Percentiles rank a stretch among this genome's conserved stretches.
Evolutionary conservation across 2,329 filamentous ascomycete genomes (phyloP).

Genomic region (Aspergillus terreus): DNA sequence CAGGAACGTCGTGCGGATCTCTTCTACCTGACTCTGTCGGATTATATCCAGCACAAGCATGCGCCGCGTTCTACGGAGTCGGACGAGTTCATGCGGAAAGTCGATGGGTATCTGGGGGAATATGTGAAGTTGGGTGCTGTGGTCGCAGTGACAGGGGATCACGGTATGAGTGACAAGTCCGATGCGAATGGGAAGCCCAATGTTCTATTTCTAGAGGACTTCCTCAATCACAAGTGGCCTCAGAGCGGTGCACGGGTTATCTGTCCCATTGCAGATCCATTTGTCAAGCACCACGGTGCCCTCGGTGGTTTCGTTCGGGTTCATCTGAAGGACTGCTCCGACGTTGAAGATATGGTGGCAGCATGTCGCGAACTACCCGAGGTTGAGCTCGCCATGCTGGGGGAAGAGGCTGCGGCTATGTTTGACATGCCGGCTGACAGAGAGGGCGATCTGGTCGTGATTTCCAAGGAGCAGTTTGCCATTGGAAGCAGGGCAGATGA

Average conservation of each 20-base stretch:
- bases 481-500: slow-evolving; percentile 28
- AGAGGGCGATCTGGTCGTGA: slow-evolving; percentile 41
- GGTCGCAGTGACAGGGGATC: slow-evolving; percentile 42
- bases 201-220: slow-evolving; percentile 40
- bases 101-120: slow-evolving; percentile 33
- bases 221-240: slow-evolving; percentile 30
- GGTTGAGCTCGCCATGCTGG: slow-evolving; percentile 30
- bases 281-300: slow-evolving; percentile 43
- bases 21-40: slow-evolving; percentile 44
- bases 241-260: slow-evolving; percentile 34
- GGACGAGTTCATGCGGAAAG: slow-evolving; percentile 12
- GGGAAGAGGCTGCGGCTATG: slow-evolving; percentile 28
- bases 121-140: slow-evolving; percentile 33
- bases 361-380: slow-evolving; percentile 20
- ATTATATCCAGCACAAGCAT: slow-evolving; percentile 46
- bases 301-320: slow-evolving; percentile 43
- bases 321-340: slow-evolving; percentile 24
- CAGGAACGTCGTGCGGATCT: slow-evolving; percentile 38
- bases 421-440: slow-evolving; percentile 40
- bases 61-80: slow-evolving; percentile 35
- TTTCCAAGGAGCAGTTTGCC: slow-evolving; percentile 35
- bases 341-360: not conserved
- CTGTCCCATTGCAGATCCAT: slow-evolving; percentile 44
- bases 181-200: slow-evolving; percentile 32
- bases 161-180: slow-evolving; percentile 44